Percentiles rank a stretch among this genome's conserved stretches.
phyloP scores from a whole-genome alignment of 176 grass and related monocot species.

The Lolium perenne region DNA sequence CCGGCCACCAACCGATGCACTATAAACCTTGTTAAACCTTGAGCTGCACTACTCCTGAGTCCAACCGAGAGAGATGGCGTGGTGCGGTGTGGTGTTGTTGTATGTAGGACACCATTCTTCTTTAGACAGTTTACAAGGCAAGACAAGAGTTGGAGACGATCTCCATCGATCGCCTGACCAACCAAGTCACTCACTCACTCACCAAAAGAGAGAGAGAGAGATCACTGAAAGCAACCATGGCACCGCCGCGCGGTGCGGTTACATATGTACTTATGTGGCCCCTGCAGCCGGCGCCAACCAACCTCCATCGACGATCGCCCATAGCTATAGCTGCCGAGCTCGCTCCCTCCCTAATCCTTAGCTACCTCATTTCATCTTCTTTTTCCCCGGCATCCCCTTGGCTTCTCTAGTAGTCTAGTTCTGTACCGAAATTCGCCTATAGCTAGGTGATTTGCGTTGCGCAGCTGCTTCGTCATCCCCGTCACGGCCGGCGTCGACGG shows the following conservation, averaged over 20 bases:
- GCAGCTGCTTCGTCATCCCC: not conserved
- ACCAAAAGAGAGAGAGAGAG: not conserved
- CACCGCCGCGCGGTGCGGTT: conserved; percentile 9
- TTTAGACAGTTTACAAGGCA: conserved; percentile 19
- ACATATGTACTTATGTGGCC: not conserved
- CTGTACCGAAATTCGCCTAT: not conserved
- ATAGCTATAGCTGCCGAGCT: not conserved
- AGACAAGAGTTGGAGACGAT: conserved; percentile 2
- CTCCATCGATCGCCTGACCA: not conserved
- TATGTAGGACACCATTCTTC: not conserved
- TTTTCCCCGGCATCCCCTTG: no score
- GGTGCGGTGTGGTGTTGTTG: not conserved
- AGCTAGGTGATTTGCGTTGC: not conserved
- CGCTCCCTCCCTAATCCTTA: not conserved
- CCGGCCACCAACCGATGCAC: not conserved
- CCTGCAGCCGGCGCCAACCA: conserved; percentile 18
- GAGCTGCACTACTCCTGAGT: not conserved
- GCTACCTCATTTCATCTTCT: not conserved
- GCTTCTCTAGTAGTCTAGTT: not conserved
- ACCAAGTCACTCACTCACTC: not conserved
- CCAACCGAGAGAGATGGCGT: not conserved
- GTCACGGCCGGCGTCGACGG: not conserved
- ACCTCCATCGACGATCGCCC: not conserved
- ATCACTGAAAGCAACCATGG: conserved; percentile 17
- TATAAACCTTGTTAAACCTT: not conserved